phyloP scores from a whole-genome alignment of 2,329 filamentous ascomycete species.

The Diaporthe ilicicola region DNA sequence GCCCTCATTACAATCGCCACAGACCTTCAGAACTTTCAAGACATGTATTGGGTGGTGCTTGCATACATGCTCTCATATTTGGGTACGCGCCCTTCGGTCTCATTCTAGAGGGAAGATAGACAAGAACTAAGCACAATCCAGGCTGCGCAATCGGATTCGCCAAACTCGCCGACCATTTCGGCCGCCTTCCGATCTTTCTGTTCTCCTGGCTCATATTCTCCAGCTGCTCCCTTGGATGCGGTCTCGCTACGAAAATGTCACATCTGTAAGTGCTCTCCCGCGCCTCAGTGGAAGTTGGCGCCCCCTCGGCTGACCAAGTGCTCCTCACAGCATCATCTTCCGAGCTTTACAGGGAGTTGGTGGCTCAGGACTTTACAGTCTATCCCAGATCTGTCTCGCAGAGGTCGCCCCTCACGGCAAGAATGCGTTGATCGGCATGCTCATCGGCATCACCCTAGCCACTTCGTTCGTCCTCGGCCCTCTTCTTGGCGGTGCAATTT shows the following conservation, averaged over 20 bases:
- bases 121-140: constrained; percentile 35
- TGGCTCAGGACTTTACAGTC: constrained; percentile 68
- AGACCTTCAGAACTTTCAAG: constrained; percentile 59
- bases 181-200: constrained; percentile 58
- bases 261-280: constrained; percentile 52
- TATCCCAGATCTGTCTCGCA: constrained; percentile 65
- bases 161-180: constrained; percentile 68
- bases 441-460: constrained; percentile 64
- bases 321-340: constrained; percentile 59
- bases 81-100: constrained; percentile 45
- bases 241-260: constrained; percentile 57
- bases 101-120: too few species aligned
- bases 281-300: background rate
- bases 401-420: constrained; percentile 63
- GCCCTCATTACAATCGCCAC: constrained; percentile 65
- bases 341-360: constrained; percentile 69
- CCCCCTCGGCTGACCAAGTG: constrained; percentile 26
- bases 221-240: constrained; percentile 64
- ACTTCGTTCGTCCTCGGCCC: constrained; percentile 67
- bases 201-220: constrained; percentile 63
- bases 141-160: constrained; percentile 66
- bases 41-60: constrained; percentile 63
- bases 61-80: constrained; percentile 66
- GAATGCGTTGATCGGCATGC: constrained; percentile 62
- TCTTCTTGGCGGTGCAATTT: constrained; percentile 64